Conservation (phyloP, 176 grass and related monocot genomes). For the Aegilops speltoides region DNA sequence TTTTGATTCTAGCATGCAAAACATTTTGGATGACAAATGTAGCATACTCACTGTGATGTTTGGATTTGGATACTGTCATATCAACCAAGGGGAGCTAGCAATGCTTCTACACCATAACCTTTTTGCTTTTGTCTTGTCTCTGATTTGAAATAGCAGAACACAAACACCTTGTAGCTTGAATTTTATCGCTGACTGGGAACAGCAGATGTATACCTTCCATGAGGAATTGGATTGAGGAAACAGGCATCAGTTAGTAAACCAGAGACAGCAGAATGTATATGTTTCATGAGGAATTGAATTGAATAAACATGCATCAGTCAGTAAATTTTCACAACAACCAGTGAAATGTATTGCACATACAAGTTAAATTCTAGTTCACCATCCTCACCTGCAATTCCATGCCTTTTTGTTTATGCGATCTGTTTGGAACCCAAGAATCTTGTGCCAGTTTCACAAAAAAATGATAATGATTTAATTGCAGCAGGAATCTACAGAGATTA, state of each 20-base stretch:
- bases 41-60: background rate
- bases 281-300: background rate
- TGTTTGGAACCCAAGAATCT: background rate
- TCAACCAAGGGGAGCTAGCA: background rate
- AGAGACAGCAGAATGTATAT: background rate
- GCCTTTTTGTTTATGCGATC: background rate
- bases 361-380: background rate
- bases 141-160: background rate
- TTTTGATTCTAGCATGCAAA: conserved; percentile 22
- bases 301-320: background rate
- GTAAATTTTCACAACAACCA: background rate
- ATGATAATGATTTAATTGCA: background rate
- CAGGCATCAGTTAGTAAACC: background rate
- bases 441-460: background rate
- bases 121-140: conserved; percentile 3
- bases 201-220: background rate
- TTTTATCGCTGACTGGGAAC: background rate
- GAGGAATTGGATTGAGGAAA: background rate
- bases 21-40: conserved; percentile 3
- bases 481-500: background rate
- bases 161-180: background rate
- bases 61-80: background rate
- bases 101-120: background rate
- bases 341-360: background rate
- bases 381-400: background rate